These are phyloP conservation scores for Sarocladiaceae sp. DNA, from an alignment of 2,329 filamentous ascomycete genomes.

Conservation along the genomic window DNA sequence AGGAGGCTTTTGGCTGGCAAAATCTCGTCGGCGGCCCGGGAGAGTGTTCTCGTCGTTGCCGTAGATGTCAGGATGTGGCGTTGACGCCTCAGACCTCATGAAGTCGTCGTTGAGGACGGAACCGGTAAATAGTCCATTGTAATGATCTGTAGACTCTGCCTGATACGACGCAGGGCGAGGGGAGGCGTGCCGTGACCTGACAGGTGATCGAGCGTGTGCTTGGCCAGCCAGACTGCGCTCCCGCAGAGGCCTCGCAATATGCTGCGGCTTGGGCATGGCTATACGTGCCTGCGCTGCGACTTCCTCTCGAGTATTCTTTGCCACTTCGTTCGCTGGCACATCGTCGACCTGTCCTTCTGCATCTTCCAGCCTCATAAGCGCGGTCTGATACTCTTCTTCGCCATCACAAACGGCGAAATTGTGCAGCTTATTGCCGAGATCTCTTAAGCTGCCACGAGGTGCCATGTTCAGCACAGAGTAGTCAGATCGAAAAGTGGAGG, in stretches of 20 bases:
- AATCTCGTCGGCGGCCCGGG: conserved; percentile 1
- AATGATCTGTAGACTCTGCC: background rate
- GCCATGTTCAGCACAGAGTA: background rate
- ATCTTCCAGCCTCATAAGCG: conserved; percentile 3
- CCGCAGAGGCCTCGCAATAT: background rate
- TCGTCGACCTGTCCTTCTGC: background rate
- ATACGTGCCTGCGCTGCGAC: conserved; percentile 5
- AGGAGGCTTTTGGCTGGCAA: background rate
- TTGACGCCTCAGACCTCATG: conserved; percentile 32
- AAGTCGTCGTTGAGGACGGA: conserved; percentile 33
- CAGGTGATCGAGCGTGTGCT: background rate
- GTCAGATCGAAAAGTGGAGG: background rate
- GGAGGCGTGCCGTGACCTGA: conserved; percentile 4
- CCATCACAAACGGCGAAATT: background rate
- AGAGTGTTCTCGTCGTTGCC: conserved; percentile 19
- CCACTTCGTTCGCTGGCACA: background rate
- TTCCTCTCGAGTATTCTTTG: background rate
- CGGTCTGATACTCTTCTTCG: conserved; percentile 7
- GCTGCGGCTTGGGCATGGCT: conserved; percentile 4
- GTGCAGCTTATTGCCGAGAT: conserved; percentile 3
- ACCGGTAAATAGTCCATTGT: conserved; percentile 24
- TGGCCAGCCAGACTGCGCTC: conserved; percentile 3
- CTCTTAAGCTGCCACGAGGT: background rate
- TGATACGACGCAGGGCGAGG: background rate
- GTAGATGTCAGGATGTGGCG: conserved; percentile 21